A percentile compares a stretch with the other conserved stretches of the same genome.
Conservation (phyloP, 495 filamentous ascomycete genomes). For the Hypoxylon cercidicola region DNA sequence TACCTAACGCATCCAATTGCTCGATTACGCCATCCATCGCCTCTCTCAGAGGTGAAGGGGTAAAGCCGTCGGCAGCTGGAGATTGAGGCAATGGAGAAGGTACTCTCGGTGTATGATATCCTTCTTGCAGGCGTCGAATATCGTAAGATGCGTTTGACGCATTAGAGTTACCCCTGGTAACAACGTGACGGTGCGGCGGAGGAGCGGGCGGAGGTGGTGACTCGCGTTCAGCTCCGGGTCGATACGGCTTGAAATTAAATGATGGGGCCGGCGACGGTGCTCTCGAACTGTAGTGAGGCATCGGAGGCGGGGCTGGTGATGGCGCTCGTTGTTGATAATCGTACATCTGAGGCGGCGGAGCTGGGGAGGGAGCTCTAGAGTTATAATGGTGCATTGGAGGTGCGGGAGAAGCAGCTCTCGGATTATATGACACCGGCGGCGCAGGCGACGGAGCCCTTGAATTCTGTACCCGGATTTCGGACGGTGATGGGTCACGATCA, state of each 20-base stretch:
- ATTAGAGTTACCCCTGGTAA: constrained; percentile 43
- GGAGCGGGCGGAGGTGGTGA: constrained; percentile 64
- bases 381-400: constrained; percentile 40
- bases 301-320: constrained; percentile 51
- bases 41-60: constrained; percentile 88
- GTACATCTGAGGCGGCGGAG: constrained; percentile 36
- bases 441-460: constrained; percentile 49
- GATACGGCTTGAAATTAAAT: constrained; percentile 54
- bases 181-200: constrained; percentile 61
- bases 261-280: constrained; percentile 55
- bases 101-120: constrained; percentile 62
- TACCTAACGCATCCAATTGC: constrained; percentile 88
- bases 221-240: constrained; percentile 49
- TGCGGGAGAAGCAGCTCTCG: constrained; percentile 41
- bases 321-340: constrained; percentile 40
- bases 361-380: constrained; percentile 34
- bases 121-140: constrained; percentile 41
- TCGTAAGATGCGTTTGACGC: constrained; percentile 51
- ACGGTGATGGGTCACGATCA: constrained; percentile 38
- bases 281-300: constrained; percentile 41
- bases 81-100: constrained; percentile 70
- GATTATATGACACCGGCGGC: constrained; percentile 28
- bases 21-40: constrained; percentile 99
- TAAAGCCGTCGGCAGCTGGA: constrained; percentile 72
- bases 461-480: constrained; percentile 44